Base-by-base conservation (phyloP, 2,329 filamentous ascomycete genomes). In the Paraconiothyrium brasiliense region DNA sequence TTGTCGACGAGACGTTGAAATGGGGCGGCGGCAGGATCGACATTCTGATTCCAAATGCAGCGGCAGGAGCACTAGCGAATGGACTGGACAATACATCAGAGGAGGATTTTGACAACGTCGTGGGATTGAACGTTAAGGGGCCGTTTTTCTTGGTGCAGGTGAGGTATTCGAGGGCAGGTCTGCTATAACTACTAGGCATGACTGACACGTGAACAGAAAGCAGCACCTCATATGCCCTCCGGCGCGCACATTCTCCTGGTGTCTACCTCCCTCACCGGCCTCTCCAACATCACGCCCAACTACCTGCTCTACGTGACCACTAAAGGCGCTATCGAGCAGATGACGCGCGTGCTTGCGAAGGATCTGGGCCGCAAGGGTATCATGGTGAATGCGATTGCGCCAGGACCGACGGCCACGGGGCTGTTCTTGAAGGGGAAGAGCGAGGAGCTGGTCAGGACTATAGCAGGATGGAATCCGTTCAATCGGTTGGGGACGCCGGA, bases 241-340 rank as follows among this genome's bases (percentile, higher is more conserved):
- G 63, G 62, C 41, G 41, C 57, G 4, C 63, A 61, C 44, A 47
- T 75, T 13, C 62, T 73, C 54, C 64, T 75, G 22, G 47, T 73
- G 14, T 67, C 63, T 2, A 69, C 67, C 0, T 68, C 65, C 0
- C 63, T 75, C 6, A 66, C 63, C 48, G 60, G 54, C 34, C 13
- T 49, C 22, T 66, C 65, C 0, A 48, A 24, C 2, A 60, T 74
- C n/a, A 67, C 65, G 9, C 70, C 70, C 9, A 67, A 67, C 44
- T 73, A 73, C 48, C 68, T 73, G 2, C 68, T 73, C 43, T 89
- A 89, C 71, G 79, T 79, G 10, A 77, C 82, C 0, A 86, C 84
- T 47, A 89, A 89, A 69, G 87, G 85, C 51, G 85, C 86, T 9
- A 81, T 89, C 44, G 86, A 89, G 72, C 85, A 88, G 72, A 83